Evolutionary conservation across 139 green algal species (phyloP).

Genomic region (Diplosphaera chodatii): DNA sequence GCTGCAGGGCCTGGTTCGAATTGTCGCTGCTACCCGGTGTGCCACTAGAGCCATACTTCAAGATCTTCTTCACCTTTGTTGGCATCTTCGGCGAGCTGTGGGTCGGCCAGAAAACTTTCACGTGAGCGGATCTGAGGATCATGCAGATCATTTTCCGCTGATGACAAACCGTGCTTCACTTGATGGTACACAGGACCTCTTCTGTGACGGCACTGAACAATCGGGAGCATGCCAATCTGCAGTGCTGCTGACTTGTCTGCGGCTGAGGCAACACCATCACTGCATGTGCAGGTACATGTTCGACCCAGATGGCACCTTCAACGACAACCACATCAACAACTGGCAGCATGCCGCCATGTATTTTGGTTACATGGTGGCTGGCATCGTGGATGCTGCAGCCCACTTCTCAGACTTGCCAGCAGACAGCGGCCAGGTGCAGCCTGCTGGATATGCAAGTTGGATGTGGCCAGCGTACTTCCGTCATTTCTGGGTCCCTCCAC

Average conservation of each 20-base stretch:
- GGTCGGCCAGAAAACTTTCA: slow-evolving; percentile 40
- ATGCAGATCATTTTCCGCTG: too few relatives aligned
- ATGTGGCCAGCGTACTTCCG: too few relatives aligned
- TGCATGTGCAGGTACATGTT: slow-evolving; percentile 23
- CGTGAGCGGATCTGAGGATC: too few relatives aligned
- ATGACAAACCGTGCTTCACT: too few relatives aligned
- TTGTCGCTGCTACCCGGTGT: slow-evolving; percentile 12
- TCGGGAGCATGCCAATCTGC: too few relatives aligned
- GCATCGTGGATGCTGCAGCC: slow-evolving; percentile 37
- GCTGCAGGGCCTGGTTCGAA: slow-evolving; percentile 29
- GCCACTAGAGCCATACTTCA: slow-evolving; percentile 44
- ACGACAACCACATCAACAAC: slow-evolving; percentile 40
- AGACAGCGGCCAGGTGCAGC: not conserved
- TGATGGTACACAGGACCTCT: too few relatives aligned
- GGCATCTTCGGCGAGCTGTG: slow-evolving; percentile 56
- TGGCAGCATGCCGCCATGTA: slow-evolving; percentile 58
- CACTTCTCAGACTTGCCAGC: slow-evolving; percentile 7
- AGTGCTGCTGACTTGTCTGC: too few relatives aligned
- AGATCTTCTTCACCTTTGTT: slow-evolving; percentile 43
- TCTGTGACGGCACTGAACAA: too few relatives aligned
- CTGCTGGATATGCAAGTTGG: too few relatives aligned
- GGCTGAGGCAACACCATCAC: too few relatives aligned
- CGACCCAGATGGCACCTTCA: slow-evolving; percentile 34
- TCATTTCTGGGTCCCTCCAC: too few relatives aligned
- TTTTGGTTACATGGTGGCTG: slow-evolving; percentile 30